phyloP scores from a whole-genome alignment of 352 stramenopile genomes.

The Vaucheria bursata region DNA sequence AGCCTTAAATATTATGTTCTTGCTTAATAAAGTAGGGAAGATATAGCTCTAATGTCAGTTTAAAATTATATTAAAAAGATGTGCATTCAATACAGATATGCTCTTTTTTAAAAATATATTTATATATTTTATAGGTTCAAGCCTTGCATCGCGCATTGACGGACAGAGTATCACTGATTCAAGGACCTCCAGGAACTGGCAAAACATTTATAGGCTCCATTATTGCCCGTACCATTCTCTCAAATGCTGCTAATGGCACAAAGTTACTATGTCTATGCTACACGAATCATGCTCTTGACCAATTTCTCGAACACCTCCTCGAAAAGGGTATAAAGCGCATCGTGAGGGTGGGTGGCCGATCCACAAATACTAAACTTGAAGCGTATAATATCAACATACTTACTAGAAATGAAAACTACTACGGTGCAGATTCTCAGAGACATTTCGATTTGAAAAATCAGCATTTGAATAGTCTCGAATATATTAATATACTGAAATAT shows the following conservation, averaged over 20 bases:
- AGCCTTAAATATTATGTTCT: no score
- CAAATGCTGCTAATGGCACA: neutral
- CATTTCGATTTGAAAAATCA: neutral
- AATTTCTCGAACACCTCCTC: slow-evolving; percentile 16
- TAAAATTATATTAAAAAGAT: no score
- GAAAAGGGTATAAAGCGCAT: neutral
- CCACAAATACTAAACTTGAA: neutral
- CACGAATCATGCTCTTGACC: slow-evolving; percentile 14
- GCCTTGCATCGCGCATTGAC: neutral
- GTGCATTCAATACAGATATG: no score
- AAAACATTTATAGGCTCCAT: neutral
- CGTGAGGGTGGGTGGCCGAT: neutral
- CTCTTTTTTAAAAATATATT: no score
- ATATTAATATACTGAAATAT: neutral
- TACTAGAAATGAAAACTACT: neutral
- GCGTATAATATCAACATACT: slow-evolving; percentile 3
- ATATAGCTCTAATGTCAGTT: no score
- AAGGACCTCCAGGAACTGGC: slow-evolving; percentile 5
- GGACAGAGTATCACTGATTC: neutral
- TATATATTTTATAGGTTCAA: neutral
- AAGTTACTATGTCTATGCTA: slow-evolving; percentile 14
- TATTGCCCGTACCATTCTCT: neutral
- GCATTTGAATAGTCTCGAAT: neutral
- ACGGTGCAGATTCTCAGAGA: neutral
- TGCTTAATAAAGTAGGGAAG: no score